Evolutionary conservation across 495 filamentous ascomycete species (phyloP).

Genomic region (Copromyces sp.): DNA sequence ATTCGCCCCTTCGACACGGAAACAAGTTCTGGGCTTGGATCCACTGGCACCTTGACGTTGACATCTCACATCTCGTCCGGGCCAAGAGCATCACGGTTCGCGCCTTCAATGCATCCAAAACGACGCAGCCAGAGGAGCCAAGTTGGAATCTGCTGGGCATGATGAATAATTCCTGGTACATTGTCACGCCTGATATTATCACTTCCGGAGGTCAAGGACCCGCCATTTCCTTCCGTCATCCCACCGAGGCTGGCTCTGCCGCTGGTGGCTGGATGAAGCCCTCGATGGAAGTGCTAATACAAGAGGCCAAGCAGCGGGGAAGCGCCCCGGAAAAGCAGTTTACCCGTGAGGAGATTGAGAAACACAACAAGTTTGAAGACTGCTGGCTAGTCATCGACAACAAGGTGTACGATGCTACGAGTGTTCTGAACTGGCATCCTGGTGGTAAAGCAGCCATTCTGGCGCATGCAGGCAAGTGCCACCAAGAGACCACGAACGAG

Average conservation of each 20-base stretch:
- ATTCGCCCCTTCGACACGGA: constrained; percentile 6
- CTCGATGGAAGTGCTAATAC: constrained; percentile 1
- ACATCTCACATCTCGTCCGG: constrained; percentile 2
- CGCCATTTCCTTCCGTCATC: constrained; percentile 5
- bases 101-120: constrained; percentile 4
- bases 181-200: constrained; percentile 1
- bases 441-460: constrained; percentile 44
- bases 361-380: constrained; percentile 54
- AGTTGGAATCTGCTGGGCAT: constrained; percentile 8
- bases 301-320: constrained; percentile 2
- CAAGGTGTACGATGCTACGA: constrained; percentile 64
- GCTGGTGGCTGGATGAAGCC: constrained; percentile 11
- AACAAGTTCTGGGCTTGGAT: constrained; percentile 11
- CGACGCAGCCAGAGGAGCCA: constrained; percentile 1
- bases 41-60: constrained; percentile 8
- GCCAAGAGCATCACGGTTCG: constrained; percentile 3
- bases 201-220: not conserved
- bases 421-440: constrained; percentile 60
- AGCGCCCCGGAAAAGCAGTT: constrained; percentile 6
- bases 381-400: constrained; percentile 63
- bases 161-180: constrained; percentile 13
- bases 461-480: constrained; percentile 6
- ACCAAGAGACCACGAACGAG: constrained; percentile 2
- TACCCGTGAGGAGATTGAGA: constrained; percentile 36
- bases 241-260: constrained; percentile 3